Base-by-base conservation (phyloP, 139 green algal species). In the Coccomyxa sp. region DNA sequence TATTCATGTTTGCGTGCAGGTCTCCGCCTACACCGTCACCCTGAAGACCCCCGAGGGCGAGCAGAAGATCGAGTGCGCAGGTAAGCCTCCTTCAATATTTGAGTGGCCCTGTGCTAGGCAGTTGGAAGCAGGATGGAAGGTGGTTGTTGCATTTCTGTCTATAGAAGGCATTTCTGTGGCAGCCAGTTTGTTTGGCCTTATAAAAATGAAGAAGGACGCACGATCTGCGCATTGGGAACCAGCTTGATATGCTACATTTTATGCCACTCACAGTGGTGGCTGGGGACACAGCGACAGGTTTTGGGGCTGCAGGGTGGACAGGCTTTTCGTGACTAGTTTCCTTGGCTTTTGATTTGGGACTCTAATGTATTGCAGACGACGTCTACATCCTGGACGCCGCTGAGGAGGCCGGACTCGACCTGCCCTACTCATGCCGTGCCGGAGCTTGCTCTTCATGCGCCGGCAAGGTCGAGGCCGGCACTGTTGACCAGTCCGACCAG, bases 391-490 rank as follows among this genome's bases (percentile, higher is more conserved):
- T 97, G 51, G 94, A 97, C 85, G 92, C 90, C 38, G 94, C 94
- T 79, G 94, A 96, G 90, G 93, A 96, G 86, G 92, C 89, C n/a
- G 92, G 92, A 85, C 86, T 97, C 32, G 94, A 97, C 85, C 92
- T 97, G 80, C 94, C 94, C 81, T 97, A 96, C 92, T 94, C 88
- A 31, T 97, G 95, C 94, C 91, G 95, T 75, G 92, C 94, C 51
- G 94, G 94, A 60, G 89, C 94, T 17, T 97, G 94, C 92, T 97
- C 94, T 32, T 93, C 89, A 32, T 97, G 94, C 90, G 94, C 94
- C 79, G 94, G 90, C 86, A 94, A 86, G 77, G 23, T 82, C 15
- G 82, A 76, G 67, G 45, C 45, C 15, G 94, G 94, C 80, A 76
- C 59, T 25, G 85, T 97, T 67, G 94, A 97, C 92, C 94, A 97